Evolutionary conservation across 139 green algal species (phyloP).

Genomic region (Desmodesmus armatus): DNA sequence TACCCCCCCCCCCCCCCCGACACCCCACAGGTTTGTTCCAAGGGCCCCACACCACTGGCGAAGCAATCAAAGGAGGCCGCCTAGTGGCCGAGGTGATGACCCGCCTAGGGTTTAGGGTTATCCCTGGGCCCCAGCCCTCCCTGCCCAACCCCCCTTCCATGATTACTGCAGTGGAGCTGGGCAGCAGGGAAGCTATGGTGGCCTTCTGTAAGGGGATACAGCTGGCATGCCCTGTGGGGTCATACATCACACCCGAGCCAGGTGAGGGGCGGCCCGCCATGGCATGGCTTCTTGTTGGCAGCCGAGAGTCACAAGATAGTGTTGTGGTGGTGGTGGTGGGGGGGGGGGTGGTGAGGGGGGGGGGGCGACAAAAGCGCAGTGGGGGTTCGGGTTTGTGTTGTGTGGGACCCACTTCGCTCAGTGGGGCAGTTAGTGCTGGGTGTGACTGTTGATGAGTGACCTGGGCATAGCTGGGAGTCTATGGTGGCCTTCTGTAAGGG

Average conservation of each 20-base stretch:
- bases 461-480: conserved; percentile 67
- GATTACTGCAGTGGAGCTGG: conserved; percentile 91
- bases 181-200: conserved; percentile 74
- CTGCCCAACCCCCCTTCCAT: conserved; percentile 67
- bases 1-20: neutral
- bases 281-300: neutral
- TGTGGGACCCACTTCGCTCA: no score
- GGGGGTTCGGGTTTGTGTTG: no score
- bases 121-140: conserved; percentile 51
- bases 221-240: conserved; percentile 83
- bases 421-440: no score
- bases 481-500: conserved; percentile 91
- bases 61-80: conserved; percentile 93
- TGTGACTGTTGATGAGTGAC: no score
- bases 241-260: conserved; percentile 87
- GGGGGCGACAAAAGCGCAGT: no score
- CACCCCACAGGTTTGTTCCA: conserved; percentile 78
- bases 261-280: conserved; percentile 54
- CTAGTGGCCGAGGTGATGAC: conserved; percentile 81
- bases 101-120: conserved; percentile 68
- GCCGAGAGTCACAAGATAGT: no score
- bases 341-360: no score
- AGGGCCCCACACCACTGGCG: conserved; percentile 89
- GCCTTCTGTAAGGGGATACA: conserved; percentile 92
- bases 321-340: no score